Evolutionary conservation across 306 rosid genomes (phyloP).

Genomic region (Lotus japonicus): DNA sequence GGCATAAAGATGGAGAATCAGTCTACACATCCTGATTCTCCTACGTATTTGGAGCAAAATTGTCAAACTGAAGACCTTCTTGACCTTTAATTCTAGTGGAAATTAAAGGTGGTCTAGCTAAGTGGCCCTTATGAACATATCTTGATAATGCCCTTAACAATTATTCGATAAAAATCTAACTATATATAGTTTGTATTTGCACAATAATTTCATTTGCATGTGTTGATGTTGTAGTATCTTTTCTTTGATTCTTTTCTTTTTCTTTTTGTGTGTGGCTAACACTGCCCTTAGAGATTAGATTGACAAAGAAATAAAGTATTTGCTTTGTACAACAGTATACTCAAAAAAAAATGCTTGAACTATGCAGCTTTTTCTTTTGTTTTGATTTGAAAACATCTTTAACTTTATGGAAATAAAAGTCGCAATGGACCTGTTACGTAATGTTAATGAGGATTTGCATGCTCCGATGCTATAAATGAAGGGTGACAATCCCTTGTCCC

Average conservation of each 20-base stretch:
- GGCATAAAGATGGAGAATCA: no score
- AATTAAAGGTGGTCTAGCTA: conserved; percentile 22
- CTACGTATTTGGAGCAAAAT: conserved; percentile 6
- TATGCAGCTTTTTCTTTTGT: not conserved
- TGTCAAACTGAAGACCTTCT: conserved; percentile 4
- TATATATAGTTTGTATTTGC: not conserved
- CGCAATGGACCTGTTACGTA: conserved; percentile 20
- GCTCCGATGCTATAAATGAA: no score
- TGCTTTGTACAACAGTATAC: not conserved
- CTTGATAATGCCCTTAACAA: conserved; percentile 23
- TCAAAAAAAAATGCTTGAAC: no score
- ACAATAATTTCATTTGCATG: not conserved
- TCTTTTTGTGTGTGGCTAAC: conserved; percentile 3
- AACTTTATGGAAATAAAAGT: conserved; percentile 3
- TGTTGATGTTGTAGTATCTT: no score
- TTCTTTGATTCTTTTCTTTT: no score
- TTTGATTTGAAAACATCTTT: conserved; percentile 12
- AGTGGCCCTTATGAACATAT: conserved; percentile 19
- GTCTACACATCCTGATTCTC: no score
- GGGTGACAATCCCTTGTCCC: no score
- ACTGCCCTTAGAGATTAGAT: not conserved
- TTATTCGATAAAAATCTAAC: conserved; percentile 14
- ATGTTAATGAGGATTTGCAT: no score
- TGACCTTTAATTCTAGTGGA: conserved; percentile 30
- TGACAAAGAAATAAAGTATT: conserved; percentile 14